These are phyloP conservation scores for Hemisphaericaspora subhashii DNA, from an alignment of 1,139 yeast genomes.

Conservation along the genomic window DNA sequence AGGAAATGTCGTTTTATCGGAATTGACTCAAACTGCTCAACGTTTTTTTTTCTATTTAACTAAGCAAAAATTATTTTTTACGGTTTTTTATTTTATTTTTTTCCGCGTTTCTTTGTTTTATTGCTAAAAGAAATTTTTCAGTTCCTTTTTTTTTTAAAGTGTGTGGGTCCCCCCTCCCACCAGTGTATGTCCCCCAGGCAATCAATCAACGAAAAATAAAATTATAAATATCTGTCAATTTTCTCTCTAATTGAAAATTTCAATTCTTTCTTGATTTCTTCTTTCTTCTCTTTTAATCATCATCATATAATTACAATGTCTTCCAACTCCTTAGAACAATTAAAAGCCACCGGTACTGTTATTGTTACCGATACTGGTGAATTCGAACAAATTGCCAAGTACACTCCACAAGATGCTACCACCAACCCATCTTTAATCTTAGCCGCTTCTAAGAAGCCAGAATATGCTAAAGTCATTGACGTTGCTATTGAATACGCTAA, in stretches of 20 bases:
- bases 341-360: conserved; percentile 92
- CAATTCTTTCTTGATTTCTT: not conserved
- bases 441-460: conserved; percentile 91
- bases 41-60: no score
- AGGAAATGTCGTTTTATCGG: not conserved
- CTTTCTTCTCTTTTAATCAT: not conserved
- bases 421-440: conserved; percentile 97
- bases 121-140: not conserved
- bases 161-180: not conserved
- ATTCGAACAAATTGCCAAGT: conserved; percentile 95
- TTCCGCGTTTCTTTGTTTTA: not conserved
- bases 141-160: no score
- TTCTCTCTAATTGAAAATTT: not conserved
- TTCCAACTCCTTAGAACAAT: conserved; percentile 81
- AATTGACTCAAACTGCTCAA: not conserved
- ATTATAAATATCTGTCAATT: conserved; percentile 1
- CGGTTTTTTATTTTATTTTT: no score
- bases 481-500: conserved; percentile 88
- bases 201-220: not conserved
- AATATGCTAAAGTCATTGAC: conserved; percentile 87
- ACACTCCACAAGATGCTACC: conserved; percentile 98
- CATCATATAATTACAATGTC: conserved; percentile 12
- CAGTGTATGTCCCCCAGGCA: not conserved
- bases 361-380: conserved; percentile 99
- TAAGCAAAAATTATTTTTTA: not conserved